phyloP scores from a whole-genome alignment of 768 basidiomycete species.

The Macrolepiota dolichaula region DNA sequence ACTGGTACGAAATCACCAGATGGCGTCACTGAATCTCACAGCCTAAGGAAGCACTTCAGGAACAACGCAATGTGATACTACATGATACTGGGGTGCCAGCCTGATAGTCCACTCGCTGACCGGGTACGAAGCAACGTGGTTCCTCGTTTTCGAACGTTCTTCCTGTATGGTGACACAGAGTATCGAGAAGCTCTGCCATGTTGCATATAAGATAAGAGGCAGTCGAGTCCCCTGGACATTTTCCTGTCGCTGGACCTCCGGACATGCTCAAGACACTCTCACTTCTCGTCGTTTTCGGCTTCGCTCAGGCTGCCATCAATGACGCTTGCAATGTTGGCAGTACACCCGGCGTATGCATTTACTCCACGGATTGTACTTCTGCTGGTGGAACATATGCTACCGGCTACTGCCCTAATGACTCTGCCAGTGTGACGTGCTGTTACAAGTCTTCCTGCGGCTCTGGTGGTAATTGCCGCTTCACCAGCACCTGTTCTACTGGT shows the following conservation, averaged over 20 bases:
- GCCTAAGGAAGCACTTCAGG: too few relatives aligned
- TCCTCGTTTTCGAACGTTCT: background rate
- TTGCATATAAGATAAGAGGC: too few relatives aligned
- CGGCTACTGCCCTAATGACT: slow-evolving; percentile 25
- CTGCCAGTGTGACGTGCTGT: slow-evolving; percentile 23
- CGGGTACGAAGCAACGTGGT: too few relatives aligned
- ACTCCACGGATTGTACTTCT: slow-evolving; percentile 18
- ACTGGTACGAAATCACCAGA: too few relatives aligned
- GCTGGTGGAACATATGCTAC: slow-evolving; percentile 18
- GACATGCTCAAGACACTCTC: background rate
- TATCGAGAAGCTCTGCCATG: background rate
- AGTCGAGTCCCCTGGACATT: too few relatives aligned
- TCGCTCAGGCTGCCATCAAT: slow-evolving; percentile 18
- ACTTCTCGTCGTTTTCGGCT: background rate
- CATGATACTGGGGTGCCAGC: too few relatives aligned
- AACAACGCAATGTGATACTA: too few relatives aligned
- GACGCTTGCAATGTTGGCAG: slow-evolving; percentile 19
- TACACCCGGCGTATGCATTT: slow-evolving; percentile 24
- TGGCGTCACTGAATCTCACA: too few relatives aligned
- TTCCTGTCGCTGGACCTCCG: too few relatives aligned
- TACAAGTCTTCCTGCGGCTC: slow-evolving; percentile 20
- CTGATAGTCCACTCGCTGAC: too few relatives aligned
- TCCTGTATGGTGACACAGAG: background rate
- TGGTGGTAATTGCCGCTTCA: slow-evolving; percentile 23
- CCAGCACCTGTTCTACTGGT: slow-evolving; percentile 19